Conservation (phyloP, 768 basidiomycete species). For the Boletus rubroflammeus region DNA sequence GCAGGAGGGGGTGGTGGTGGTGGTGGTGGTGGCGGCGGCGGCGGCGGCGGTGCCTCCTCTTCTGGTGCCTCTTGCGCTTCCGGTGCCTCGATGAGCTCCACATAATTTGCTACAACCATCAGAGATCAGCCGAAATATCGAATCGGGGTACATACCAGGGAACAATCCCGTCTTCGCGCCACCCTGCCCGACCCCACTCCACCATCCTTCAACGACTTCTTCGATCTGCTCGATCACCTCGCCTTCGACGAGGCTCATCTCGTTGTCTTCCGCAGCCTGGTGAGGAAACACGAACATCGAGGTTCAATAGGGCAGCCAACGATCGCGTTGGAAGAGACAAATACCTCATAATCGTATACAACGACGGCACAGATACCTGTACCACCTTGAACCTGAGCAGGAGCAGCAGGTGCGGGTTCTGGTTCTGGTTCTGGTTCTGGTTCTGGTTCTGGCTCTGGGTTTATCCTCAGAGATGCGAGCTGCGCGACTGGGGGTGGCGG, state of each 20-base stretch:
- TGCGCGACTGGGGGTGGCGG: slow-evolving; percentile 42
- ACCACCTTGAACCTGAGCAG: slow-evolving; percentile 13
- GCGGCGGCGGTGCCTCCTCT: slow-evolving; percentile 47
- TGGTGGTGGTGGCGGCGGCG: slow-evolving; percentile 57
- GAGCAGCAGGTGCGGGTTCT: slow-evolving; percentile 18
- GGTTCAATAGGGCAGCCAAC: neutral
- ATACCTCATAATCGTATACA: slow-evolving; percentile 75
- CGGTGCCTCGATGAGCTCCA: slow-evolving; percentile 62
- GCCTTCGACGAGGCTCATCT: slow-evolving; percentile 75
- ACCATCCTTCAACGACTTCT: slow-evolving; percentile 89
- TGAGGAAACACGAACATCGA: neutral
- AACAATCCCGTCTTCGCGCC: slow-evolving; percentile 76
- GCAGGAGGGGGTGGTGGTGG: slow-evolving; percentile 30
- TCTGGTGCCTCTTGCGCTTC: slow-evolving; percentile 37
- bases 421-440: slow-evolving; percentile 36
- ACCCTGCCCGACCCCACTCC: slow-evolving; percentile 69
- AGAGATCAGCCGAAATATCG: neutral
- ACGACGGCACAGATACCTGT: slow-evolving; percentile 70
- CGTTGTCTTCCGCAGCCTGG: slow-evolving; percentile 81
- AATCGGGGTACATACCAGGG: slow-evolving; percentile 54
- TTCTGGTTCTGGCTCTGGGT: too few relatives aligned
- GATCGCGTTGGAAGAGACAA: neutral
- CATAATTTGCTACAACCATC: slow-evolving; percentile 70
- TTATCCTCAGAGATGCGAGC: slow-evolving; percentile 22
- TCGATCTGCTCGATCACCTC: slow-evolving; percentile 81